These are phyloP conservation scores for Oidiodendron maius DNA, from an alignment of 495 filamentous ascomycete genomes.

Conservation along the genomic window DNA sequence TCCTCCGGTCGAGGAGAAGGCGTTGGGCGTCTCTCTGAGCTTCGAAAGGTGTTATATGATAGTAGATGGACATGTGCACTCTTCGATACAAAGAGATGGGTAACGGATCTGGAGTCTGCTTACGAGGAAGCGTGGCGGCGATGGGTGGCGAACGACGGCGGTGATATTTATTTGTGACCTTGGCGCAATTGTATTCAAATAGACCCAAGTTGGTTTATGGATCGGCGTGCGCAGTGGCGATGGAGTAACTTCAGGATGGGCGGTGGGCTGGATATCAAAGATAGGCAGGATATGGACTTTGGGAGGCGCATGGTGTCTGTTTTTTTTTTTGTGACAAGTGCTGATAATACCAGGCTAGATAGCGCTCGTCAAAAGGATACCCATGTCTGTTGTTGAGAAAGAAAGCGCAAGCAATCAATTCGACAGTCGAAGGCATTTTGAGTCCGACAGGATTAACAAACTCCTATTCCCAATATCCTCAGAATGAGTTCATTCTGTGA, in stretches of 20 bases:
- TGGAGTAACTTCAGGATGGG: conserved; percentile 12
- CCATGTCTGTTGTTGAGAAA: background rate
- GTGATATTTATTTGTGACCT: conserved; percentile 66
- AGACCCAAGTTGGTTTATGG: background rate
- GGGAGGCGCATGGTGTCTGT: conserved; percentile 5
- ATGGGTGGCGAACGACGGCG: conserved; percentile 82
- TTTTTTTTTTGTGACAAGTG: background rate
- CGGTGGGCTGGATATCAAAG: conserved; percentile 1
- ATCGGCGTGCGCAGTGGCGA: conserved; percentile 13
- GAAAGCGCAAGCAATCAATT: background rate
- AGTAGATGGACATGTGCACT: conserved; percentile 76
- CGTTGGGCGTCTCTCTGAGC: conserved; percentile 61
- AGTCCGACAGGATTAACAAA: too few relatives aligned
- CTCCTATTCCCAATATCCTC: too few relatives aligned
- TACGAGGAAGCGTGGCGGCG: conserved; percentile 83
- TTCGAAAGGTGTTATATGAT: conserved; percentile 75
- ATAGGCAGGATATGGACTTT: background rate
- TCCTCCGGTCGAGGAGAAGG: conserved; percentile 47
- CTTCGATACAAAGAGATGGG: conserved; percentile 92
- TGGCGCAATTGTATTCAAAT: background rate
- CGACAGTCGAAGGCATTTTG: background rate
- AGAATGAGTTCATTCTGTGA: too few relatives aligned
- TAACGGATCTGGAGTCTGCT: conserved; percentile 81
- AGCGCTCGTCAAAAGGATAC: conserved; percentile 7
- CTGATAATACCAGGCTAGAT: conserved; percentile 13